These are phyloP conservation scores for Fomitopsis pinicola DNA, from an alignment of 1,284 basidiomycete species.

Conservation along the genomic window DNA sequence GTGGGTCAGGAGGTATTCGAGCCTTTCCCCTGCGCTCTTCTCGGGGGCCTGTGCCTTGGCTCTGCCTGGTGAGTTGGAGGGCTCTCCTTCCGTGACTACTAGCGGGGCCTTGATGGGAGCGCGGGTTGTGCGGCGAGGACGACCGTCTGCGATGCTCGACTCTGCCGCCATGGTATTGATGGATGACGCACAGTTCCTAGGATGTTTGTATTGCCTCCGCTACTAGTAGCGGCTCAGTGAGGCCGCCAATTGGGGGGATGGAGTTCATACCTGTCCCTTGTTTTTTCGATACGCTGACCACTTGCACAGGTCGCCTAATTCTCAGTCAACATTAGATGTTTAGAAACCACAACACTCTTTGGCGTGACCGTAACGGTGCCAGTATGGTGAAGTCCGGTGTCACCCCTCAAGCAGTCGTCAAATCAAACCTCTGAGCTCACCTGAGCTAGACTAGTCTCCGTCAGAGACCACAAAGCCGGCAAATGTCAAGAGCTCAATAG, in stretches of 20 bases:
- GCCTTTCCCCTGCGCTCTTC: slow-evolving; percentile 14
- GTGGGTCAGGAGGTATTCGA: slow-evolving; percentile 37
- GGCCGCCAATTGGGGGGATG: neutral
- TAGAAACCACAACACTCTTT: no score
- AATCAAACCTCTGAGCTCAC: no score
- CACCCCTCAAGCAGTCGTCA: no score
- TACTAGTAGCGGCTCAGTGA: neutral
- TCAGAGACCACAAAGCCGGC: no score
- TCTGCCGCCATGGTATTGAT: slow-evolving; percentile 4
- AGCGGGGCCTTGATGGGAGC: slow-evolving; percentile 6
- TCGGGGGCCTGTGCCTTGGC: slow-evolving; percentile 13
- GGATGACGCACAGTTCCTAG: neutral
- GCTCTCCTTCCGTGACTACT: neutral
- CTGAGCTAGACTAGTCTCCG: no score
- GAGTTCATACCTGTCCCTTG: neutral
- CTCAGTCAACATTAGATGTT: no score
- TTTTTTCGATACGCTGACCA: no score
- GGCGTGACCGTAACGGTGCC: no score
- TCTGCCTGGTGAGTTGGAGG: slow-evolving; percentile 6
- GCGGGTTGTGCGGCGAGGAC: slow-evolving; percentile 14
- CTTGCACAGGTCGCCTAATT: no score
- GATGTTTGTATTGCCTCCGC: neutral
- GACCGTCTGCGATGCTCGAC: neutral
- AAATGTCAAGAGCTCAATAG: no score
- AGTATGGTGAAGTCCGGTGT: no score